A percentile compares a stretch with the other conserved stretches of the same genome.
Conservation (phyloP, 163 green algal genomes). For the Scenedesmus sp. region DNA sequence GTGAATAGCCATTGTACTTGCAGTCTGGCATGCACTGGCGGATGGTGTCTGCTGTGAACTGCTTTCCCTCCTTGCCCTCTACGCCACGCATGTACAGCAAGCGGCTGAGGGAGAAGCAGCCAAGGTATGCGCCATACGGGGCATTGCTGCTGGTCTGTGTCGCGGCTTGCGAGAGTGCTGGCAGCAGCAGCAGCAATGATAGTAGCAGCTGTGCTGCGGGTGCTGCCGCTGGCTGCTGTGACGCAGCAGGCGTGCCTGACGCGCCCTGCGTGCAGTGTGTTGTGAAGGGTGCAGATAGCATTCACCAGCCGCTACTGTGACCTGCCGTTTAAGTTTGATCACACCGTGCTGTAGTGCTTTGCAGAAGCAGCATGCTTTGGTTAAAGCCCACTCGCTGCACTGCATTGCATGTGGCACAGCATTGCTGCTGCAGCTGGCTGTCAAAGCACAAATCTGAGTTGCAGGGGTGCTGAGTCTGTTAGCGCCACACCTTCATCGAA, state of each 20-base stretch:
- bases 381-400: too few species aligned
- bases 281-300: background rate
- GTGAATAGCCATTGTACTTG: background rate
- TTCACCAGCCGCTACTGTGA: background rate
- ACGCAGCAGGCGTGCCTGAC: background rate
- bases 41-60: constrained; percentile 63
- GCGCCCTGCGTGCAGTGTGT: background rate
- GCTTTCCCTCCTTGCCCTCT: constrained; percentile 79
- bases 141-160: background rate
- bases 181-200: background rate
- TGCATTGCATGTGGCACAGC: background rate
- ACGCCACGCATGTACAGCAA: constrained; percentile 49
- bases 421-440: background rate
- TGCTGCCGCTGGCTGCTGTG: background rate
- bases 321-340: background rate
- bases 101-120: background rate
- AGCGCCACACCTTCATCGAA: background rate
- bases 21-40: background rate
- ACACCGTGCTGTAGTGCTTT: too few species aligned
- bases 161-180: background rate
- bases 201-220: background rate
- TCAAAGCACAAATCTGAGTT: background rate
- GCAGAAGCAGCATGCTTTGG: background rate
- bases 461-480: background rate
- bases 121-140: background rate